Evolutionary conservation across 768 basidiomycete species (phyloP).

Genomic region (Asterophora lycoperdoides): DNA sequence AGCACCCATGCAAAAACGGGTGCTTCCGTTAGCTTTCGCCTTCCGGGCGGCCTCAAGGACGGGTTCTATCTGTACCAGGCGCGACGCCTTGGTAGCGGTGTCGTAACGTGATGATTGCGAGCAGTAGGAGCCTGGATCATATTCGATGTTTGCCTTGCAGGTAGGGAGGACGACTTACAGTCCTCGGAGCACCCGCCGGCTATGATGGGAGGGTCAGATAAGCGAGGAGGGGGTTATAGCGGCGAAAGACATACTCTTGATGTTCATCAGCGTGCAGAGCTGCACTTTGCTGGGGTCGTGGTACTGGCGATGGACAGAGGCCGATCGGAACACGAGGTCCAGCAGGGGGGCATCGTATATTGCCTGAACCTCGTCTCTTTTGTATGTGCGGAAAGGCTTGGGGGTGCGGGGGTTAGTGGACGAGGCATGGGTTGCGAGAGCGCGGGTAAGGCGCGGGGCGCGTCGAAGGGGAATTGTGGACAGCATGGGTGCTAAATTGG

Average conservation of each 20-base stretch:
- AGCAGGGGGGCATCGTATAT: slow-evolving; percentile 86
- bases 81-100: slow-evolving; percentile 84
- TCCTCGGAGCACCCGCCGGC: slow-evolving; percentile 96
- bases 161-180: slow-evolving; percentile 48
- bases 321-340: slow-evolving; percentile 85
- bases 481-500: slow-evolving; percentile 31
- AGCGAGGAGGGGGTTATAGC: slow-evolving; percentile 22
- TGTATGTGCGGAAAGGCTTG: slow-evolving; percentile 58
- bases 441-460: slow-evolving; percentile 33
- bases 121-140: slow-evolving; percentile 80
- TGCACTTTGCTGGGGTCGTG: slow-evolving; percentile 91
- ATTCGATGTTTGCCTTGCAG: slow-evolving; percentile 4
- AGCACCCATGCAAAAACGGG: slow-evolving; percentile 98
- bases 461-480: slow-evolving; percentile 27
- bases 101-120: slow-evolving; percentile 95
- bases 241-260: slow-evolving; percentile 73
- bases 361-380: slow-evolving; percentile 71
- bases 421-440: slow-evolving; percentile 62
- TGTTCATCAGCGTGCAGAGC: slow-evolving; percentile 97
- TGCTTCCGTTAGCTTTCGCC: slow-evolving; percentile 95
- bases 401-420: slow-evolving; percentile 16
- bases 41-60: slow-evolving; percentile 89
- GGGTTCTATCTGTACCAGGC: slow-evolving; percentile 83
- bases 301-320: slow-evolving; percentile 76
- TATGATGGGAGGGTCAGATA: slow-evolving; percentile 25